phyloP scores from a whole-genome alignment of 257 asterid genomes.

The Datura wrightii region DNA sequence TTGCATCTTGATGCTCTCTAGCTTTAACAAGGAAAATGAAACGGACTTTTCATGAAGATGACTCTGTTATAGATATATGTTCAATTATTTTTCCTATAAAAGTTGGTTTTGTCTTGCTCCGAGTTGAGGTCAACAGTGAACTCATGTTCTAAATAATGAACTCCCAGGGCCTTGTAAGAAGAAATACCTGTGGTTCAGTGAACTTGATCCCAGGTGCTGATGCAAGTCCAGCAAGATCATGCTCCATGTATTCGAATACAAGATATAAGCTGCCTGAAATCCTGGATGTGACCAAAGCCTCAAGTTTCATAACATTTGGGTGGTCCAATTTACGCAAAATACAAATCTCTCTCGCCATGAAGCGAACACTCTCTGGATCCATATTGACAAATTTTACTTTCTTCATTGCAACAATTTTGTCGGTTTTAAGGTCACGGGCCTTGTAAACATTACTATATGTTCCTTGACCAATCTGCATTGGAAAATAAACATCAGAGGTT shows the following conservation, averaged over 20 bases:
- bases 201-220: conserved; percentile 33
- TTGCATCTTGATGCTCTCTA: neutral
- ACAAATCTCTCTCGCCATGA: conserved; percentile 39
- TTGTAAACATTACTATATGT: conserved; percentile 38
- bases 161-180: neutral
- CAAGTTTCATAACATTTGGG: conserved; percentile 39
- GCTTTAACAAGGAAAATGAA: neutral
- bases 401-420: conserved; percentile 39
- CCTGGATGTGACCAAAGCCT: conserved; percentile 38
- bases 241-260: conserved; percentile 41
- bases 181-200: conserved; percentile 38
- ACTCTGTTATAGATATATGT: too few species aligned
- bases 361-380: conserved; percentile 40
- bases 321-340: conserved; percentile 38
- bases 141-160: neutral
- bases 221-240: conserved; percentile 39
- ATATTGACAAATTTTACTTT: conserved; percentile 37
- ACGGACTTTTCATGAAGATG: neutral
- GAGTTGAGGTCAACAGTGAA: neutral
- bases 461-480: conserved; percentile 42
- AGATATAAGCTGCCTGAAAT: conserved; percentile 37
- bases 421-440: conserved; percentile 32
- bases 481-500: neutral
- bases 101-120: too few species aligned
- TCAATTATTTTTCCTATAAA: too few species aligned